phyloP scores from a whole-genome alignment of 2,329 filamentous ascomycete species.

The Sporothrix schenckii region DNA sequence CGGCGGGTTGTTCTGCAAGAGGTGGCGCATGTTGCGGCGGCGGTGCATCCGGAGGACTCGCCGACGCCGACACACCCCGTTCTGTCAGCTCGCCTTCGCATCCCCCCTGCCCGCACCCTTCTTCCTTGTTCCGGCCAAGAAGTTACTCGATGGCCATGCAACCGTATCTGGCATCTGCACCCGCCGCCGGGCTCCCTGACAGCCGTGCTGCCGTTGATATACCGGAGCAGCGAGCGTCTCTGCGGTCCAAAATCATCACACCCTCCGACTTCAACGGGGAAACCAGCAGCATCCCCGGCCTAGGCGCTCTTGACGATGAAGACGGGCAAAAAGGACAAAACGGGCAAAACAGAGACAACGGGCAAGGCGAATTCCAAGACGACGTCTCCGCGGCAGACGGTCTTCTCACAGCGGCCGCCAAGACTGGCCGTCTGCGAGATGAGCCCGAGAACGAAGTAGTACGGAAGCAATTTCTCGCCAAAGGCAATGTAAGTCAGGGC shows the following conservation, averaged over 20 bases:
- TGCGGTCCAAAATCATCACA: constrained; percentile 20
- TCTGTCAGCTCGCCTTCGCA: neutral
- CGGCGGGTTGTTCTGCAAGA: neutral
- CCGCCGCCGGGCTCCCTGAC: neutral
- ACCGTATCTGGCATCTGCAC: neutral
- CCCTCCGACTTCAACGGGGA: constrained; percentile 8
- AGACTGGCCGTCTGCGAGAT: constrained; percentile 54
- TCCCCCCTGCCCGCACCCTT: constrained; percentile 12
- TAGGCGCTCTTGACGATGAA: neutral
- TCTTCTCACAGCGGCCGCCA: constrained; percentile 45
- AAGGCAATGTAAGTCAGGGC: constrained; percentile 53
- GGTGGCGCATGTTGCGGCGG: constrained; percentile 6
- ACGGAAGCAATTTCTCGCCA: constrained; percentile 59
- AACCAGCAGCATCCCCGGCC: neutral
- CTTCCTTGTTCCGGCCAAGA: neutral
- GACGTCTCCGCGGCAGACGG: neutral
- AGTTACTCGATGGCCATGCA: neutral
- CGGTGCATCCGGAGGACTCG: neutral
- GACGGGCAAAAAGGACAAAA: neutral
- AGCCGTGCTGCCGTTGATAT: neutral
- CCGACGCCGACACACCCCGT: constrained; percentile 14
- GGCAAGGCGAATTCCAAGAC: neutral
- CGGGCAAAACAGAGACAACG: neutral
- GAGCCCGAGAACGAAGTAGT: constrained; percentile 45
- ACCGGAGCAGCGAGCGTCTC: constrained; percentile 7